Conservation (phyloP, 257 asterid genomes). For the Avicennia marina region DNA sequence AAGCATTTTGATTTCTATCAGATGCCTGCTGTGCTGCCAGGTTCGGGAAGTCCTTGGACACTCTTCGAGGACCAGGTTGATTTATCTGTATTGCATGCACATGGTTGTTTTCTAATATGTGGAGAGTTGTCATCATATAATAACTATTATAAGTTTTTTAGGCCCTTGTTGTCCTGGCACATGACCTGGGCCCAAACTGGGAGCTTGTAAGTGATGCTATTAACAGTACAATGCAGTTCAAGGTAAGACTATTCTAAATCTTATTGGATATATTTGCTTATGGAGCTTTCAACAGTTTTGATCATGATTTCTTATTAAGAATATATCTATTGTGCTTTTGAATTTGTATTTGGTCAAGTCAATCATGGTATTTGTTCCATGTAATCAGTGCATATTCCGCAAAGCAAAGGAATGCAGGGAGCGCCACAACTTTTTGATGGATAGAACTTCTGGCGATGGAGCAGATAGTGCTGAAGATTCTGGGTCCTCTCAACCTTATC, state of each 20-base stretch:
- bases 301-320: too few relatives aligned
- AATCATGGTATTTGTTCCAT: slow-evolving; percentile 3
- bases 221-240: slow-evolving; percentile 80
- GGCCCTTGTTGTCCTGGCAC: slow-evolving; percentile 97
- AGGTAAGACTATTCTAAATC: slow-evolving; percentile 42
- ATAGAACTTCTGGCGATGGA: slow-evolving; percentile 74
- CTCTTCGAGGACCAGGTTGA: slow-evolving; percentile 92
- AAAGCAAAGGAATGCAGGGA: slow-evolving; percentile 95
- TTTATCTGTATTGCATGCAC: too few relatives aligned
- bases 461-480: slow-evolving; percentile 97
- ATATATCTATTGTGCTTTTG: too few relatives aligned
- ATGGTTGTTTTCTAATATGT: too few relatives aligned
- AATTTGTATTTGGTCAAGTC: not conserved
- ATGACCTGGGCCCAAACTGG: slow-evolving; percentile 98
- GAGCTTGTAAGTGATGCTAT: slow-evolving; percentile 96
- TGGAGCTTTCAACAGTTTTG: too few relatives aligned
- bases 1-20: slow-evolving; percentile 35
- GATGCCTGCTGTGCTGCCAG: slow-evolving; percentile 63
- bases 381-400: slow-evolving; percentile 71
- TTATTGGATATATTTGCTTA: too few relatives aligned
- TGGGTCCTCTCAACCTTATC: slow-evolving; percentile 92
- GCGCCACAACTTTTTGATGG: slow-evolving; percentile 72
- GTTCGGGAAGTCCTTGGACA: slow-evolving; percentile 82
- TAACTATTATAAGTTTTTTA: slow-evolving; percentile 32
- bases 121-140: too few relatives aligned